Conservation (phyloP, 2,329 filamentous ascomycete genomes). For the Emmonsia crescens region DNA sequence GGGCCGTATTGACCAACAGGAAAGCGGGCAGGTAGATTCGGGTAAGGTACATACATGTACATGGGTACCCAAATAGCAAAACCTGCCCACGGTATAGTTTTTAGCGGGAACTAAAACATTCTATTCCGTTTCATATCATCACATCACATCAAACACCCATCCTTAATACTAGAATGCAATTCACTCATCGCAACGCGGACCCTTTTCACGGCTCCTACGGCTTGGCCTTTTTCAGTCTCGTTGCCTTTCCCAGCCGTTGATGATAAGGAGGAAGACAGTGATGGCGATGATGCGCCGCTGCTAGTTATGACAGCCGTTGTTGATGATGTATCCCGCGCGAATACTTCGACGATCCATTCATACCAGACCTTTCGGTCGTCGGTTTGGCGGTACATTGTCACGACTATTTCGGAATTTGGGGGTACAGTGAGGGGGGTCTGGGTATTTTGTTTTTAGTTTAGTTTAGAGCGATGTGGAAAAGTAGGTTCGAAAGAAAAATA, state of each 20-base stretch:
- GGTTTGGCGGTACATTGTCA: conserved; percentile 93
- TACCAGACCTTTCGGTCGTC: conserved; percentile 97
- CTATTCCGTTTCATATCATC: neutral
- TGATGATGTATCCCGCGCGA: conserved; percentile 32
- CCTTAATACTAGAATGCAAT: conserved; percentile 39
- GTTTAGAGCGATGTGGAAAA: no score
- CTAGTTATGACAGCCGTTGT: conserved; percentile 10
- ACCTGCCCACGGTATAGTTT: no score
- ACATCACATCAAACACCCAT: conserved; percentile 38
- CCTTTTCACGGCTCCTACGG: conserved; percentile 7
- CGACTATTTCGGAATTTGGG: conserved; percentile 70
- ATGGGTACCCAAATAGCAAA: no score
- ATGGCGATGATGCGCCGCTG: conserved; percentile 9
- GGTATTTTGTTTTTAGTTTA: neutral
- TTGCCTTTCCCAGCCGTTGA: conserved; percentile 12
- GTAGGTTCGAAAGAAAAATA: neutral
- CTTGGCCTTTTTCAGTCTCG: conserved; percentile 13
- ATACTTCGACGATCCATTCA: conserved; percentile 91
- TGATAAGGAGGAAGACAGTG: neutral
- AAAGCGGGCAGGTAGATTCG: no score
- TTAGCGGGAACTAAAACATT: no score
- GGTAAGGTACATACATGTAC: no score
- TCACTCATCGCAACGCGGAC: conserved; percentile 34
- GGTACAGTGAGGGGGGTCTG: conserved; percentile 79
- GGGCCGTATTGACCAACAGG: no score